Percentiles rank a stretch among this genome's conserved stretches.
Evolutionary conservation across 2,329 filamentous ascomycete species (phyloP).

Genomic region (Aspergillus felis): DNA sequence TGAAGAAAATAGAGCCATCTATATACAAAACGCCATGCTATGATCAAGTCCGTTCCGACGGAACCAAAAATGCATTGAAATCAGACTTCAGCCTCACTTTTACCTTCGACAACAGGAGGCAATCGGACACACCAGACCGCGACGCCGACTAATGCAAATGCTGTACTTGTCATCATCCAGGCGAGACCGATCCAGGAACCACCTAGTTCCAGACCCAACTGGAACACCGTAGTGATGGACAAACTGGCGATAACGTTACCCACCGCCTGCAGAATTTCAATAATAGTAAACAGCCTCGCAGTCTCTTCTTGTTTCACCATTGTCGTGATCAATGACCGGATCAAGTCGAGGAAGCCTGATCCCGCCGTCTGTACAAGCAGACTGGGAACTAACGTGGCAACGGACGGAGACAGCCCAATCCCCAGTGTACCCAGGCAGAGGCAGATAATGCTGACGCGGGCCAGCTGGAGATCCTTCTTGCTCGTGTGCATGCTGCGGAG

Average conservation of each 20-base stretch:
- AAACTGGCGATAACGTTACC: conserved; percentile 47
- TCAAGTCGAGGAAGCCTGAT: conserved; percentile 45
- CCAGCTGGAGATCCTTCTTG: conserved; percentile 45
- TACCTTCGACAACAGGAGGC: conserved; percentile 3
- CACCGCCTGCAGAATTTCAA: conserved; percentile 47
- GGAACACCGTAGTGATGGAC: conserved; percentile 44
- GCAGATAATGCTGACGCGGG: conserved; percentile 43
- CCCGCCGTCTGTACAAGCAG: conserved; percentile 48
- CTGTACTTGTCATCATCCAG: conserved; percentile 38
- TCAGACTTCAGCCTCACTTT: conserved; percentile 1
- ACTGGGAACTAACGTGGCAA: conserved; percentile 42
- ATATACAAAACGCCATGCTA: background rate
- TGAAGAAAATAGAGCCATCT: background rate
- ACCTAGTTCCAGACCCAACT: conserved; percentile 45
- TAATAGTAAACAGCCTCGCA: conserved; percentile 47
- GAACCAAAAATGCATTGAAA: background rate
- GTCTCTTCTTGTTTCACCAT: conserved; percentile 47
- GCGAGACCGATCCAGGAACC: conserved; percentile 48
- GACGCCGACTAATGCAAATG: conserved; percentile 30
- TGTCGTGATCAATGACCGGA: conserved; percentile 46
- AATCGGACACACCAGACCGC: conserved; percentile 28
- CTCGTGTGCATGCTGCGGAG: conserved; percentile 34
- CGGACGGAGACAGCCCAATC: conserved; percentile 44
- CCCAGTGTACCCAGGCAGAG: conserved; percentile 44
- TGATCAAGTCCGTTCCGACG: background rate